Evolutionary conservation across 345 rosid genomes (phyloP), one percentile per base, ranked within the genome.

Genomic region (Eucalyptus globulus): DNA sequence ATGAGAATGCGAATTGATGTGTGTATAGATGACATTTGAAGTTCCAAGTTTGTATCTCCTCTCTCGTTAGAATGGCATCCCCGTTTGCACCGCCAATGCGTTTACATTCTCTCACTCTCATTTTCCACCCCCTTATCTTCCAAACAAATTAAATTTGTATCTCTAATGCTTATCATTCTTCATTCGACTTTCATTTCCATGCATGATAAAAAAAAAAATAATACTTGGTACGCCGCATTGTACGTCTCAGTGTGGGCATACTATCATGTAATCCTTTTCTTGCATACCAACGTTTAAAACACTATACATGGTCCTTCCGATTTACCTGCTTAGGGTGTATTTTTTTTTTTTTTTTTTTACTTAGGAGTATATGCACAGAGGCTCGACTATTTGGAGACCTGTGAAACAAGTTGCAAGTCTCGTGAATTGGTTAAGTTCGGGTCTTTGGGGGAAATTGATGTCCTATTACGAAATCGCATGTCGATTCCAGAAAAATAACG

Each of bases 401-500:
- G 3, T 11, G 47, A 76, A 76, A 76, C 4, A 76, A 26, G 43
- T 2, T 2, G 5, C 24, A 21, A 40, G 47, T 21, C 47, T 17
- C 0, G 4, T 76, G 47, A 76, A 37, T 12, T 3, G 15, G 5
- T 76, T 37, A 40, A 40, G 14, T 37, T 76, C 0, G 1, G 3
- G 14, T 37, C 27, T 37, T 76, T 76, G 5, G 15, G 43, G 4
- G 24, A 76, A 21, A 21, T 1, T 9, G 0, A 17, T 5, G 14
- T 17, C 44, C 24, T 5, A 1, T 49, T 49, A 49, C 7, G 3
- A 14, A 49, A 49, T 49, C 0, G 0, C 51, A 49, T 3, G 3
- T 49, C 3, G 1, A 49, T 49, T 49, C 3, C 1, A 49, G 6
- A 49, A 49, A 49, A 49, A 49, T 49, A 49, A 49, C 6, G 0